Conservation (phyloP, 441 rosid species). For the Pelargonium australe region DNA sequence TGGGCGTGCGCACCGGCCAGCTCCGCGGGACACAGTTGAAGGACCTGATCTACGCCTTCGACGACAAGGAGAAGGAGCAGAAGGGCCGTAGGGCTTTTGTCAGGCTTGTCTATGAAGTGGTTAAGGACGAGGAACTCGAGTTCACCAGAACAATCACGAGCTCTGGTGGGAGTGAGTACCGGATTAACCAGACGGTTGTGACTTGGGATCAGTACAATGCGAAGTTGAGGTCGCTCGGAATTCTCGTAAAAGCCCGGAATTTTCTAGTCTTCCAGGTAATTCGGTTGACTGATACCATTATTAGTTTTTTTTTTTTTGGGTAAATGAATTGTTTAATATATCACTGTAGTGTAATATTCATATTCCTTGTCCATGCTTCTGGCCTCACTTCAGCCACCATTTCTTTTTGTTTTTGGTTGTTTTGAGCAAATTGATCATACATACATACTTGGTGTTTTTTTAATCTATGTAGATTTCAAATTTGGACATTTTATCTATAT, state of each 20-base stretch:
- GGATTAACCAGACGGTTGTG: constrained; percentile 69
- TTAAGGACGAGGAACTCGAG: constrained; percentile 65
- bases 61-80: constrained; percentile 90
- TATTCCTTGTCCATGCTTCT: not conserved
- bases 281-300: not conserved
- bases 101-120: constrained; percentile 66
- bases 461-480: not conserved
- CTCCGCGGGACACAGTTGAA: constrained; percentile 94
- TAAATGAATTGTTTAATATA: too few species aligned
- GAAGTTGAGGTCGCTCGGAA: constrained; percentile 71
- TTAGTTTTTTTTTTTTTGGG: not conserved
- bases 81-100: constrained; percentile 82
- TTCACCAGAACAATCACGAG: constrained; percentile 73
- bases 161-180: constrained; percentile 85
- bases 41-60: constrained; percentile 92
- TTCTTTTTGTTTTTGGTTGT: not conserved
- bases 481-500: not conserved
- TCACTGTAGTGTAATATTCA: too few species aligned
- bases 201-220: constrained; percentile 87
- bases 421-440: not conserved
- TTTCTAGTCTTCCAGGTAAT: constrained; percentile 93
- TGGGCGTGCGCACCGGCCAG: constrained; percentile 95
- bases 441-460: not conserved
- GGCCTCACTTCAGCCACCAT: not conserved
- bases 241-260: constrained; percentile 94